These are phyloP conservation scores for Phytophthora podocarpi DNA, from an alignment of 352 stramenopile species.

Conservation along the genomic window DNA sequence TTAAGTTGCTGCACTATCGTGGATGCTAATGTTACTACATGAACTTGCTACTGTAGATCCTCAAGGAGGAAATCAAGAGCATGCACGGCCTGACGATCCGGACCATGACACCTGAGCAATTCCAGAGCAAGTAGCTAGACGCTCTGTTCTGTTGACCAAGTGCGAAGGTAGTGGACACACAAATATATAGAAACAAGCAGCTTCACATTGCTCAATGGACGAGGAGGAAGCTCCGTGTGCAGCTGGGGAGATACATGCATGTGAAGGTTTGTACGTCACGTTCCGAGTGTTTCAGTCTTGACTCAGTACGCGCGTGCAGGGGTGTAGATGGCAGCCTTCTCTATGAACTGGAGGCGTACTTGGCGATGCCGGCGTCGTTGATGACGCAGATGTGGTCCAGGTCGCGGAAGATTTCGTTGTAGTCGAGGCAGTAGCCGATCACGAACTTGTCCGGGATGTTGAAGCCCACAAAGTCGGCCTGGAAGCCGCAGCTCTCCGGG, in stretches of 20 bases:
- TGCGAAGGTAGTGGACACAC: too few species aligned
- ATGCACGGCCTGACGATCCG: conserved; percentile 89
- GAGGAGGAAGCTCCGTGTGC: too few species aligned
- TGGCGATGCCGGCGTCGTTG: conserved; percentile 91
- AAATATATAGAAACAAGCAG: conserved; percentile 28
- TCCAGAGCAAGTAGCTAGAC: conserved; percentile 71
- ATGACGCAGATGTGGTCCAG: conserved; percentile 97
- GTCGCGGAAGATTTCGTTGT: conserved; percentile 97
- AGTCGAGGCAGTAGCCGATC: conserved; percentile 97
- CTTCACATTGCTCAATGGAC: conserved; percentile 3
- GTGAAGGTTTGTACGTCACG: not conserved
- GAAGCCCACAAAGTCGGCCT: conserved; percentile 96
- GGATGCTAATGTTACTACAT: not conserved
- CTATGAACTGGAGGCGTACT: conserved; percentile 69
- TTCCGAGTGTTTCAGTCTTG: too few species aligned
- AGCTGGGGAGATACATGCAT: not conserved
- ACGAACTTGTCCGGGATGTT: conserved; percentile 96
- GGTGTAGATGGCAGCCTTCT: not conserved
- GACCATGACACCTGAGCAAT: conserved; percentile 82
- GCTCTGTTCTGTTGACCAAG: too few species aligned
- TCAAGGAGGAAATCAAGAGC: conserved; percentile 86
- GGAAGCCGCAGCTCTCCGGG: conserved; percentile 85
- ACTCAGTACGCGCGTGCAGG: too few species aligned
- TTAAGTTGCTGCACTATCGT: not conserved
- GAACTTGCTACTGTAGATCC: conserved; percentile 48